These are phyloP conservation scores for Theobroma grandiflorum DNA, from an alignment of 441 rosid species.

Conservation along the genomic window DNA sequence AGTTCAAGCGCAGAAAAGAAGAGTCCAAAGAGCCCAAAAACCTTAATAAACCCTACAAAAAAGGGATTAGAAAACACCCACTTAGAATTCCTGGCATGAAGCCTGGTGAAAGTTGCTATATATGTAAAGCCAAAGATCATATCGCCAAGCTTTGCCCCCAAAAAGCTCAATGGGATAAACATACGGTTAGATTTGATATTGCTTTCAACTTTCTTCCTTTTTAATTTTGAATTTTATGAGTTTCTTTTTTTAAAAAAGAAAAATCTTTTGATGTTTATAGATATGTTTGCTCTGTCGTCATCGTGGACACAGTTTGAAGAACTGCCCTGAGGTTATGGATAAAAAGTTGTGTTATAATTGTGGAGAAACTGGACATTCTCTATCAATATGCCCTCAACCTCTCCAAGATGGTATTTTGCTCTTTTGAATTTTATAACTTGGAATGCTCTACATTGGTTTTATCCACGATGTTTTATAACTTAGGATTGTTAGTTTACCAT, in stretches of 20 bases:
- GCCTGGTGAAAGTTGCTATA: constrained; percentile 94
- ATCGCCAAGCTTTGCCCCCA: constrained; percentile 86
- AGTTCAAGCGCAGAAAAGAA: constrained; percentile 67
- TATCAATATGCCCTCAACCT: constrained; percentile 74
- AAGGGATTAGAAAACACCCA: constrained; percentile 67
- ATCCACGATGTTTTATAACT: no score
- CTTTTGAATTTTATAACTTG: not conserved
- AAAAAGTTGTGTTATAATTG: constrained; percentile 87
- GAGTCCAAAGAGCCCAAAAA: constrained; percentile 38
- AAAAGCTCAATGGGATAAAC: constrained; percentile 88
- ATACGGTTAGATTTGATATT: constrained; percentile 60
- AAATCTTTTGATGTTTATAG: constrained; percentile 45
- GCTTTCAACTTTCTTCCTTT: not conserved
- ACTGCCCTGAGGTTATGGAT: constrained; percentile 69
- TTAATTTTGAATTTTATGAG: not conserved
- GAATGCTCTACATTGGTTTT: not conserved
- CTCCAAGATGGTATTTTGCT: constrained; percentile 68
- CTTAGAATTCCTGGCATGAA: constrained; percentile 91
- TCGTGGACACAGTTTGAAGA: constrained; percentile 89
- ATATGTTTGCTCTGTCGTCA: constrained; percentile 88
- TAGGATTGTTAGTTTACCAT: not conserved
- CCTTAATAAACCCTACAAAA: constrained; percentile 43
- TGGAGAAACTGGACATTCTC: constrained; percentile 82
- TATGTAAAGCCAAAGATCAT: constrained; percentile 79
- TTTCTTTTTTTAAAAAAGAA: not conserved